These are phyloP conservation scores for Anthracocystis panici-leucophaei DNA, from an alignment of 1,284 basidiomycete species.

Conservation along the genomic window DNA sequence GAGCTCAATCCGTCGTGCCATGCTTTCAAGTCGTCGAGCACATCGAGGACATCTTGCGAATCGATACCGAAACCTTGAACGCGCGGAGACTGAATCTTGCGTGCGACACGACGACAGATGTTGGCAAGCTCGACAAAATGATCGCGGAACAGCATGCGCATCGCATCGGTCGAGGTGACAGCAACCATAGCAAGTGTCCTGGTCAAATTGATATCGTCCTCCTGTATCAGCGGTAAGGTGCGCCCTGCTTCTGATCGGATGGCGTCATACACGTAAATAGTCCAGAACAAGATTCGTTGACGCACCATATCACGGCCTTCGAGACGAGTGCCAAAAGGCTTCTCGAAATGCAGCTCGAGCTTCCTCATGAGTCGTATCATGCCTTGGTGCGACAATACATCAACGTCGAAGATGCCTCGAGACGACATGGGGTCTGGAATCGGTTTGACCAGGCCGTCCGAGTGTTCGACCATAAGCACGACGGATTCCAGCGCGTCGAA, in stretches of 20 bases:
- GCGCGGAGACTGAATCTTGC: conserved; percentile 16
- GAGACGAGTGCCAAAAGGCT: conserved; percentile 29
- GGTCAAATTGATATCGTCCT: conserved; percentile 23
- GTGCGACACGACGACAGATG: conserved; percentile 25
- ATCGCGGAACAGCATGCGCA: conserved; percentile 19
- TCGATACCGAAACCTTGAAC: conserved; percentile 26
- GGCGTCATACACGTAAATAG: conserved; percentile 45
- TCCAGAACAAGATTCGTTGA: conserved; percentile 38
- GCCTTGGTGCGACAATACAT: conserved; percentile 32
- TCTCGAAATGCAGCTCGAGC: conserved; percentile 35
- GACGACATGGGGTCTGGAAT: conserved; percentile 36
- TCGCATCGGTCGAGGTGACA: background rate
- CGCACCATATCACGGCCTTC: conserved; percentile 31
- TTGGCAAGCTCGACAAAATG: conserved; percentile 26
- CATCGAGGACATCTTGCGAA: conserved; percentile 11
- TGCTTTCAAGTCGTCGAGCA: conserved; percentile 23
- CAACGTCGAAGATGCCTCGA: conserved; percentile 32
- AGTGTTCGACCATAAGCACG: conserved; percentile 33
- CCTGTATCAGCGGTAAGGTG: conserved; percentile 20
- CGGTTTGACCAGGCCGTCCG: conserved; percentile 13
- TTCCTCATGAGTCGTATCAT: conserved; percentile 37
- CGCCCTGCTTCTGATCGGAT: conserved; percentile 38
- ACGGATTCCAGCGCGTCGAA: conserved; percentile 37
- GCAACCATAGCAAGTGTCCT: background rate
- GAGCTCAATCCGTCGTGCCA: conserved; percentile 27